Evolutionary conservation across 2,329 filamentous ascomycete genomes (phyloP), one percentile per base, ranked within the genome.

Genomic region (Trichoderma koningii): DNA sequence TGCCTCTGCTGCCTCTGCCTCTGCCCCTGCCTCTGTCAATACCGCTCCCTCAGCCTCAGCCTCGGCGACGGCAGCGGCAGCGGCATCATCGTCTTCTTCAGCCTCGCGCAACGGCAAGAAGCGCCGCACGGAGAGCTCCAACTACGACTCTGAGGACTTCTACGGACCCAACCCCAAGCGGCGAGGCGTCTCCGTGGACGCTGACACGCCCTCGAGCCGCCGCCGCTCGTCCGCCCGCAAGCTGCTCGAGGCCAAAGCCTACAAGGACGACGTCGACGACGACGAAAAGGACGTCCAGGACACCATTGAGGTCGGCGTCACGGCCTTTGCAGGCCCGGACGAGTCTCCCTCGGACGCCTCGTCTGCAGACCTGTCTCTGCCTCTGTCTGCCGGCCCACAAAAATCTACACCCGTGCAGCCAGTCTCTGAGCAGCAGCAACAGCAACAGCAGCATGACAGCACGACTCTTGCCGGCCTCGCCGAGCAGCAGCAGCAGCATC

Each of bases 241-340:
- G 73, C 72, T 73, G 7, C 68, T 73, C 57, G 75, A 78, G 64
- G 53, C 73, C 41, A 73, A 71, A 66, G 67, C 73, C 55, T 76
- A 76, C 69, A 72, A 59, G 53, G 72, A 74, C 50, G 68, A 71
- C 67, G 30, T 71, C 5, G 71, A 74, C 21, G 71, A 73, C 19
- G 78, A 82, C 57, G 79, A 82, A 66, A 81, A 81, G 30, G 80
- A 84, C 50, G 81, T 85, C 30, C 80, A 84, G 71, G 84, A 86
- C 70, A 85, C 83, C 15, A 86, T 86, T 66, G 81, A 86, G 70
- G 84, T 86, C 55, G 82, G 83, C 53, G 80, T 81, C 47, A 74
- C 34, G 34, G 34, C 73, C 38, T 73, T 72, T 48, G 74, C 75
- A 30, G 76, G 77, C 56, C 65, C 71, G 57, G 73, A 74, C 50